Percentiles rank a stretch among this genome's conserved stretches.
These are phyloP conservation scores for Botrytis fragariae DNA, from an alignment of 2,329 filamentous ascomycete species.

Conservation along the genomic window DNA sequence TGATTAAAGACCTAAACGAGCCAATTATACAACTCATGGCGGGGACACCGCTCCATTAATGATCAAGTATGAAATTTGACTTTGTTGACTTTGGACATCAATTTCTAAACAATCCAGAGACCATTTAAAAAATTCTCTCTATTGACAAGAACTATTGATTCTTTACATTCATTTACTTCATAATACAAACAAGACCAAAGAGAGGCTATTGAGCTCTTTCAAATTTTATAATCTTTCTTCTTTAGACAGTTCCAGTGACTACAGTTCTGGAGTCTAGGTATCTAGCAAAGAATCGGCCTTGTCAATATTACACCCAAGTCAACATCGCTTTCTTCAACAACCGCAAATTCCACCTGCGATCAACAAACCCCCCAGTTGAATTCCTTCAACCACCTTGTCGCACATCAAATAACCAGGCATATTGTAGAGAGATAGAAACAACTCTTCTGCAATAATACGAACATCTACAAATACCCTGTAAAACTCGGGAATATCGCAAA, in stretches of 20 bases:
- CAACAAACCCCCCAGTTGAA: background rate
- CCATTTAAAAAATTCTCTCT: constrained; percentile 10
- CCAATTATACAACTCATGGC: background rate
- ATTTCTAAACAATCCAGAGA: constrained; percentile 16
- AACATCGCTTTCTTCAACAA: constrained; percentile 17
- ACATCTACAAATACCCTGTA: background rate
- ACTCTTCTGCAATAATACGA: background rate
- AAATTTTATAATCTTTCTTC: constrained; percentile 7
- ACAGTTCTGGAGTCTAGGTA: background rate
- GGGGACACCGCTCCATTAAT: constrained; percentile 8
- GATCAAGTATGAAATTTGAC: constrained; percentile 1
- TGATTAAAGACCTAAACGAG: background rate
- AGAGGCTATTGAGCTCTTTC: background rate
- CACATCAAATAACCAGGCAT: background rate
- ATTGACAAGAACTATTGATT: constrained; percentile 21
- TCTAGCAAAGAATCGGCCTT: background rate
- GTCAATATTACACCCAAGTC: constrained; percentile 11
- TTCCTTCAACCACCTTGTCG: constrained; percentile 10
- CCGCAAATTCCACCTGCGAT: constrained; percentile 17
- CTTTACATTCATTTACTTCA: constrained; percentile 31
- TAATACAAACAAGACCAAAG: background rate
- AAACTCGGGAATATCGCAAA: constrained; percentile 41
- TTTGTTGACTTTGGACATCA: constrained; percentile 15
- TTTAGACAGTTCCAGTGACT: background rate
- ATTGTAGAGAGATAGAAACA: background rate